A percentile compares a stretch with the other conserved stretches of the same genome.
Conservation (phyloP, 2,329 filamentous ascomycete genomes). For the Colletotrichum simmondsii region DNA sequence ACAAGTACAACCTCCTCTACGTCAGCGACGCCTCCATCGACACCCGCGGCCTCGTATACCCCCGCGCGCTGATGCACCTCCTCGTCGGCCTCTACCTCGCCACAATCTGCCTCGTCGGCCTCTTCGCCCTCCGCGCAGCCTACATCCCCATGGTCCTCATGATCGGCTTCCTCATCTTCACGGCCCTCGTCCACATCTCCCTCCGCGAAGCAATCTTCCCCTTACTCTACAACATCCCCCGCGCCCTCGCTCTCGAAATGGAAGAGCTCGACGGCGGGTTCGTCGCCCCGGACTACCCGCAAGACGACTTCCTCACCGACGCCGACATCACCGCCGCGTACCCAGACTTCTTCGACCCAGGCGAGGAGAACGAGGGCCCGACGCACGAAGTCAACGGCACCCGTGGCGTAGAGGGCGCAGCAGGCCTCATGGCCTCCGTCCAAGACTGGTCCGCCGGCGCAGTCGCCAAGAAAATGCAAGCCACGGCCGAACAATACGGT, state of each 20-base stretch:
- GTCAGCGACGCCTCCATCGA: constrained; percentile 86
- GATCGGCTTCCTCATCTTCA: constrained; percentile 80
- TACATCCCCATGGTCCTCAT: constrained; percentile 79
- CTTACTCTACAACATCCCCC: constrained; percentile 81
- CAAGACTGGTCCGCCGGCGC: constrained; percentile 49
- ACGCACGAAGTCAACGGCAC: constrained; percentile 39
- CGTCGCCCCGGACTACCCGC: background rate
- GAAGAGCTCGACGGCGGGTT: constrained; percentile 51
- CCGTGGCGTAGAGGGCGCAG: constrained; percentile 51
- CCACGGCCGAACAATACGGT: constrained; percentile 39
- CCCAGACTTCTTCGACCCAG: constrained; percentile 32
- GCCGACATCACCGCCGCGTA: constrained; percentile 20
- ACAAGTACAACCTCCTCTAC: constrained; percentile 91
- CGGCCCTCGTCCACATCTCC: constrained; percentile 78
- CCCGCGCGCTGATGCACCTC: constrained; percentile 87
- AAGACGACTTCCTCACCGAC: constrained; percentile 28
- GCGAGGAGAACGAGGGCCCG: constrained; percentile 39
- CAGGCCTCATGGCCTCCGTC: constrained; percentile 45
- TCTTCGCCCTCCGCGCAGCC: constrained; percentile 78
- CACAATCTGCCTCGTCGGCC: constrained; percentile 84
- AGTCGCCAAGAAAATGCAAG: constrained; percentile 47
- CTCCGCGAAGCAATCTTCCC: constrained; percentile 80
- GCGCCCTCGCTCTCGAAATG: constrained; percentile 69
- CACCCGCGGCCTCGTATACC: constrained; percentile 88
- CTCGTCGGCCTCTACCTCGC: constrained; percentile 86